Percentiles rank a stretch among this genome's conserved stretches.
These are phyloP conservation scores for Globisporangium radiosum DNA, from an alignment of 352 stramenopile genomes.

Conservation along the genomic window DNA sequence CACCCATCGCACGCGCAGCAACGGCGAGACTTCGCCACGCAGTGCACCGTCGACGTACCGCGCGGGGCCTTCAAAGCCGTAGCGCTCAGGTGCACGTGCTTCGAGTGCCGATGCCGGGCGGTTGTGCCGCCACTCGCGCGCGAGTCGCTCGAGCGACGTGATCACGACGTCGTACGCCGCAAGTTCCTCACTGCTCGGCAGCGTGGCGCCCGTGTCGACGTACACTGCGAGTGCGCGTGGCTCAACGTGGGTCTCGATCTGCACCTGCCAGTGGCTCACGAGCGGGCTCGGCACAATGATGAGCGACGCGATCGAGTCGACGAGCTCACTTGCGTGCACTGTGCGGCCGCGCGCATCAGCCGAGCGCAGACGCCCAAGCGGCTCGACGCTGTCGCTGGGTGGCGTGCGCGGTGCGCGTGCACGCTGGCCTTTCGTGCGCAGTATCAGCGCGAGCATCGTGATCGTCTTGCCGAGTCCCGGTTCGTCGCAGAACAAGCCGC, in stretches of 20 bases:
- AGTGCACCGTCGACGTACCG: conserved; percentile 54
- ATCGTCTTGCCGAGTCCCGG: conserved; percentile 83
- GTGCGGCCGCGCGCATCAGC: conserved; percentile 29
- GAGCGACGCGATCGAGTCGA: conserved; percentile 43
- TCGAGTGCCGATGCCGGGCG: conserved; percentile 58
- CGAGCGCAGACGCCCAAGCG: conserved; percentile 29
- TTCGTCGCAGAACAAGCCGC: conserved; percentile 80
- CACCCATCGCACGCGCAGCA: conserved; percentile 74
- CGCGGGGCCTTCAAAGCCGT: conserved; percentile 48
- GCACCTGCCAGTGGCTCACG: conserved; percentile 73
- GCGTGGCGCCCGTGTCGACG: conserved; percentile 26
- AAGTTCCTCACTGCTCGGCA: conserved; percentile 39
- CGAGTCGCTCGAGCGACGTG: conserved; percentile 61
- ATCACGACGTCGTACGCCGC: conserved; percentile 66
- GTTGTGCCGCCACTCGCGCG: conserved; percentile 54
- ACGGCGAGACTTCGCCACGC: conserved; percentile 42
- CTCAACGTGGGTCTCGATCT: conserved; percentile 53
- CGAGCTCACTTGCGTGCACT: conserved; percentile 37
- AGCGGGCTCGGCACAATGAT: conserved; percentile 71
- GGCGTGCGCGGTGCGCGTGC: conserved; percentile 12
- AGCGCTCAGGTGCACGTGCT: conserved; percentile 52
- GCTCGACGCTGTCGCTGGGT: conserved; percentile 6
- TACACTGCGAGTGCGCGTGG: conserved; percentile 31
- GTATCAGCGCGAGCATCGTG: conserved; percentile 74
- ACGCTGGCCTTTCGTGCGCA: conserved; percentile 65